phyloP scores from a whole-genome alignment of 1,139 yeast genomes.

The Zygosaccharomyces sapae region DNA sequence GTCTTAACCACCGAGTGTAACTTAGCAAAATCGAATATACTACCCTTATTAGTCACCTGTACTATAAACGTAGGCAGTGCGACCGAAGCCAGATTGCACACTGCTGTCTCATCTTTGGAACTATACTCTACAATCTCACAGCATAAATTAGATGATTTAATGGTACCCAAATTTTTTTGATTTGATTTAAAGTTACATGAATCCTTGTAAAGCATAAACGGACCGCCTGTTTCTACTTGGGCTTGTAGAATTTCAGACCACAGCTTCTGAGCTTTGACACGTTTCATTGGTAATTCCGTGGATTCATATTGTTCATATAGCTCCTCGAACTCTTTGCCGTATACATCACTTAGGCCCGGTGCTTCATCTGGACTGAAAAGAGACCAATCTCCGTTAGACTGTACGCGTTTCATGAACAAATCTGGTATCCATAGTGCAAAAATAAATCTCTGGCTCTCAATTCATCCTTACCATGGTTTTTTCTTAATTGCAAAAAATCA shows the following conservation, averaged over 20 bases:
- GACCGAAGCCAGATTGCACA: constrained; percentile 82
- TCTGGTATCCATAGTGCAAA: constrained; percentile 88
- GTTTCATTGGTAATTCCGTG: constrained; percentile 56
- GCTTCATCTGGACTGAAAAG: constrained; percentile 85
- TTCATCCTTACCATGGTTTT: constrained; percentile 89
- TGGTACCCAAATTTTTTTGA: constrained; percentile 81
- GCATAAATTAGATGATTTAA: constrained; percentile 83
- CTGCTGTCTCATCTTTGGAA: constrained; percentile 81
- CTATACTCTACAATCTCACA: constrained; percentile 89
- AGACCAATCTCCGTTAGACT: constrained; percentile 73
- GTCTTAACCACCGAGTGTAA: constrained; percentile 73
- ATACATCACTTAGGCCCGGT: constrained; percentile 72
- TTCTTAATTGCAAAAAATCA: constrained; percentile 75
- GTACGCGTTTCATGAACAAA: constrained; percentile 84
- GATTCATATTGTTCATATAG: constrained; percentile 66
- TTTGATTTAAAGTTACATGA: constrained; percentile 78
- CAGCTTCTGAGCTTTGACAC: constrained; percentile 79
- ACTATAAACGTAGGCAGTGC: constrained; percentile 70
- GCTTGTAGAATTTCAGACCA: constrained; percentile 86
- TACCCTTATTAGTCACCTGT: constrained; percentile 40
- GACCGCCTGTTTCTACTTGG: constrained; percentile 91
- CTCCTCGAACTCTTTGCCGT: constrained; percentile 72
- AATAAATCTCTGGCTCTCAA: constrained; percentile 83
- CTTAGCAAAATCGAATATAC: constrained; percentile 61
- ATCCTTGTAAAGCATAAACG: constrained; percentile 87